Base-by-base conservation (phyloP, 192 early-diverging fungal species). In the Phycomyces blakesleeanus region DNA sequence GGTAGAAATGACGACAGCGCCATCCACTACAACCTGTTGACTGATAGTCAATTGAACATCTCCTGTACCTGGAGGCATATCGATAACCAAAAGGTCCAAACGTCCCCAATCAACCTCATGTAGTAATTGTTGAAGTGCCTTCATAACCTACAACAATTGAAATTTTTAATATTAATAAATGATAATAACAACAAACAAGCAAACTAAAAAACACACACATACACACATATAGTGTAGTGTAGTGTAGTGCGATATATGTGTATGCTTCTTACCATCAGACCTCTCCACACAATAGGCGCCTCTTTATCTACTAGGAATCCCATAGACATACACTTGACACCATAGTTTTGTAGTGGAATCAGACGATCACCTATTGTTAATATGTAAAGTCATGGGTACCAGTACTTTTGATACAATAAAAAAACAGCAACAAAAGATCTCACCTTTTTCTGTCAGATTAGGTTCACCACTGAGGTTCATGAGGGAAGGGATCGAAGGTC, bases 41-140 rank as follows among this genome's bases (percentile, higher is more conserved):
- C 83, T 81, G 42, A 96, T 87, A 6, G 91, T 88, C 53, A 96
- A 66, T 71, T 94, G 92, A 1, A 84, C 85, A 66, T 96, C 94
- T n/a, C 93, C 93, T 2, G 94, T 96, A 6, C 94, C 94, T 20
- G 94, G 94, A 20, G 94, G 94, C 85, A 93, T 88, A 62, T 96
- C 94, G 57, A 96, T 86, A 16, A 96, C 87, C 20, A 96, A 63
- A 5, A 91, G 64, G 69, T 96, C 94, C 24, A 91, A 51, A 1
- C 76, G 73, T 9, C 69, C 75, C 94, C 94, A 96, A 11, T 91
- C 83, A 34, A 93, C 90, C 67, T 93, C 84, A 66, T 89, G 83
- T 57, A 96, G 60, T 34, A 96, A 75, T 66, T 94, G 92, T 61
- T 96, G 87, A 34, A 96, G 64, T 0, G 90, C 91, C 68, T 95